Base-by-base conservation (phyloP, 1,284 basidiomycete species). In the Apiotrichum siamense region DNA sequence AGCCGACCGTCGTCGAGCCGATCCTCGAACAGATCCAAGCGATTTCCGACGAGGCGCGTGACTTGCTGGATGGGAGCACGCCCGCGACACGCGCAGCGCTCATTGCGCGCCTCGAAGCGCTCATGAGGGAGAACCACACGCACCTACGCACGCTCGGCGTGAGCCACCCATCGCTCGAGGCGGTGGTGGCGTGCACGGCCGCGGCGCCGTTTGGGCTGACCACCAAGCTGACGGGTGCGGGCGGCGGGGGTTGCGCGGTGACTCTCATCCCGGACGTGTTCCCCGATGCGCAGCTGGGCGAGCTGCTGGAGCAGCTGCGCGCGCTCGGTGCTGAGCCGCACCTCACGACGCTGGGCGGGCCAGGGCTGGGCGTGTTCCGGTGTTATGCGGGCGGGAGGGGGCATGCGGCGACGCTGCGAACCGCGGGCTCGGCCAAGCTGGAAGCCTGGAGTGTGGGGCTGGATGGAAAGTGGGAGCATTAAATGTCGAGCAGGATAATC, bases 221-320 rank as follows among this genome's bases (percentile, higher is more conserved):
- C 59, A 97, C 94, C n/a, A 99, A 99, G 77, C 76, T 99, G 48
- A 99, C 96, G 3, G 96, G 96, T 36, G 94, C 96, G 3, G 96
- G 96, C n/a, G 96, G 96, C 25, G 96, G 96, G 17, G 96, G 96
- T 17, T 98, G 96, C 66, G 87, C 94, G 2, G 91, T 98, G 25
- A 97, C 93, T 6, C 81, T 98, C 29, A 79, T 98, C 45, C 93
- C 93, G 44, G 91, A 97, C 75, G 86, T 83, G 58, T 85, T 89
- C 76, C 71, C 81, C 44, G 78, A 81, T 46, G 75, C 78, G 15
- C 64, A 76, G 31, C 77, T 92, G 27, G 67, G 78, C 36, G 72
- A 77, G 52, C 79, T 93, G 56, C 77, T 84, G 48, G 63, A 73
- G 13, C 77, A 79, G 13, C 81, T 96, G 55, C 70, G 77, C 55